Evolutionary conservation across 805 yeast genomes (phyloP).

Genomic region (Metschnikowia anglica): DNA sequence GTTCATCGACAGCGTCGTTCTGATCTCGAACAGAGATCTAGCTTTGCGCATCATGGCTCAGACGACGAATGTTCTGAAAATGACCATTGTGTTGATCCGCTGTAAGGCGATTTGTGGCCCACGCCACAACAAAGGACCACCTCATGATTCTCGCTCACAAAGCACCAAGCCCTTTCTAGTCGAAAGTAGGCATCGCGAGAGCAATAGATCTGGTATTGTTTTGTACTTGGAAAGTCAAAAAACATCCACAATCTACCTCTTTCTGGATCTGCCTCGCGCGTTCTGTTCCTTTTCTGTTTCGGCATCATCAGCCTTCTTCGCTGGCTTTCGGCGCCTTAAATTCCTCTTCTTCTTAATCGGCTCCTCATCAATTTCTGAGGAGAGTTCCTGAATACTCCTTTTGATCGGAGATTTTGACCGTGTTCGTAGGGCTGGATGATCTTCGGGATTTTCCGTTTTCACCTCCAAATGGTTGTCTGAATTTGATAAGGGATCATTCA

Average conservation of each 20-base stretch:
- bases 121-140: too few species aligned
- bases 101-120: too few species aligned
- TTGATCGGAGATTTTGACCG: constrained; percentile 22
- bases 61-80: too few species aligned
- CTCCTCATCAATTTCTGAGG: constrained; percentile 18
- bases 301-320: constrained; percentile 3
- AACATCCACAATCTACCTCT: constrained; percentile 3
- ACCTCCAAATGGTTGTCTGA: constrained; percentile 7
- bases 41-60: too few species aligned
- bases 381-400: constrained; percentile 20
- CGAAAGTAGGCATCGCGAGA: too few species aligned
- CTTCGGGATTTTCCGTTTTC: not conserved
- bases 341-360: constrained; percentile 13
- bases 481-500: not conserved
- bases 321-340: constrained; percentile 10
- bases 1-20: too few species aligned
- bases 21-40: too few species aligned
- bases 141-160: too few species aligned
- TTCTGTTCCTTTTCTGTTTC: constrained; percentile 11
- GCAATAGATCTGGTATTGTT: not conserved
- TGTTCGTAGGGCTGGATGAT: constrained; percentile 22
- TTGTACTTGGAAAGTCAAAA: not conserved
- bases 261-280: constrained; percentile 13
- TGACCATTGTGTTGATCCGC: too few species aligned
- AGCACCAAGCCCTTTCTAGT: too few species aligned